Percentiles rank a stretch among this genome's conserved stretches.
phyloP scores from a whole-genome alignment of 768 basidiomycete genomes.

The Boletales sp. region DNA sequence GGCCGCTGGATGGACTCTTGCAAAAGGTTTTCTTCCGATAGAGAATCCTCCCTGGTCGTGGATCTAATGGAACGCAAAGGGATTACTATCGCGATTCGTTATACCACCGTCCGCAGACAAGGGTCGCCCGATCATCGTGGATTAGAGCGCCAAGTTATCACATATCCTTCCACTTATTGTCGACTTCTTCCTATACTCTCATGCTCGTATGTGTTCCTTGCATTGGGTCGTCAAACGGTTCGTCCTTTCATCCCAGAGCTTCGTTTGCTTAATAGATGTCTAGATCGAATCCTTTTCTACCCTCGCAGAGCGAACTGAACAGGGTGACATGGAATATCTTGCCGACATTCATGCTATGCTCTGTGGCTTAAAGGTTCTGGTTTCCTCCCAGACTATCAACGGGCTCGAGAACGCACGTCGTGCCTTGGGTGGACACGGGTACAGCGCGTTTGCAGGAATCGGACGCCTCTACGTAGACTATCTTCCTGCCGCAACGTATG shows the following conservation, averaged over 20 bases:
- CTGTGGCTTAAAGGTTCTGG: conserved; percentile 64
- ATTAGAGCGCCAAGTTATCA: conserved; percentile 64
- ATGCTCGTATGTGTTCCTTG: conserved; percentile 65
- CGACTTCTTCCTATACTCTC: conserved; percentile 70
- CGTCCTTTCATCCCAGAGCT: conserved; percentile 12
- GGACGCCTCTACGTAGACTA: conserved; percentile 64
- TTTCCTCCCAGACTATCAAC: conserved; percentile 46
- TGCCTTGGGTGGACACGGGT: conserved; percentile 77
- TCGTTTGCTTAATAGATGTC: neutral
- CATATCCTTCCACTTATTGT: conserved; percentile 70
- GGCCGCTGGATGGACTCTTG: conserved; percentile 57
- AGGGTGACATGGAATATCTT: conserved; percentile 59
- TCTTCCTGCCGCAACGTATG: conserved; percentile 61
- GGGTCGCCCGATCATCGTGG: conserved; percentile 49
- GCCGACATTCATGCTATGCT: conserved; percentile 70
- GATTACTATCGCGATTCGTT: conserved; percentile 58
- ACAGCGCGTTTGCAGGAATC: conserved; percentile 63
- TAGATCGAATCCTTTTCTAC: conserved; percentile 50
- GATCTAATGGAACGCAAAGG: conserved; percentile 39
- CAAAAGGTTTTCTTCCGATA: conserved; percentile 45
- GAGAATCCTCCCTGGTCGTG: neutral
- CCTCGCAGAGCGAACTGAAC: conserved; percentile 46
- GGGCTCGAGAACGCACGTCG: conserved; percentile 66
- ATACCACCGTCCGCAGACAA: conserved; percentile 69
- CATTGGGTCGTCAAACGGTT: conserved; percentile 59